Evolutionary conservation across 2,329 filamentous ascomycete genomes (phyloP).

Genomic region (Sarocladiaceae sp.): DNA sequence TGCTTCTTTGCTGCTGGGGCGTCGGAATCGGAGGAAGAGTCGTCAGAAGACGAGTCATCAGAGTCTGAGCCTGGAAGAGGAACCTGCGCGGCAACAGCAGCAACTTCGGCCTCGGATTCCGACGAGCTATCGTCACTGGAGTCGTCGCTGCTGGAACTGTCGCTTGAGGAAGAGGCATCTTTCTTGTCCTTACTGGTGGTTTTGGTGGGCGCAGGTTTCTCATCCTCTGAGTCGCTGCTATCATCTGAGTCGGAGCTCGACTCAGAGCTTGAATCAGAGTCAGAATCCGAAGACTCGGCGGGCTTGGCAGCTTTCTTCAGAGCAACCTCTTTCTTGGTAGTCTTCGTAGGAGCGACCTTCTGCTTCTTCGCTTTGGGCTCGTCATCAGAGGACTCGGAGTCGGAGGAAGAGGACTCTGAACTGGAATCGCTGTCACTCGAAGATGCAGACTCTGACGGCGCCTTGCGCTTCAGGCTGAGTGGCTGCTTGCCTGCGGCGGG

Average conservation of each 20-base stretch:
- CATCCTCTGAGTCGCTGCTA: slow-evolving; percentile 28
- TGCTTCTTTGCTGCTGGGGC: slow-evolving; percentile 5
- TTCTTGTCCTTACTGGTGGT: too few species aligned
- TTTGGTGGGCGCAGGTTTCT: too few species aligned
- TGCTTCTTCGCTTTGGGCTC: slow-evolving; percentile 48
- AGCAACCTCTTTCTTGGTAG: slow-evolving; percentile 12
- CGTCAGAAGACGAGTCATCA: slow-evolving; percentile 22
- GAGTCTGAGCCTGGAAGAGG: slow-evolving; percentile 28
- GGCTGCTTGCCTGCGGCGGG: slow-evolving; percentile 12
- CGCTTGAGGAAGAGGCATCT: slow-evolving; percentile 26
- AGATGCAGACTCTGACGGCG: slow-evolving; percentile 22
- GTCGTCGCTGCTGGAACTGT: slow-evolving; percentile 20
- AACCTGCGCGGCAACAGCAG: slow-evolving; percentile 24
- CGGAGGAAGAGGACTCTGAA: slow-evolving; percentile 36
- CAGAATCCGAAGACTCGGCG: slow-evolving; percentile 14
- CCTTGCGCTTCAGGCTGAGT: slow-evolving; percentile 34
- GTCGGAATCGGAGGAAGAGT: slow-evolving; percentile 15
- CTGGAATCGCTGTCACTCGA: too few species aligned
- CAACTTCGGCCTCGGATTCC: slow-evolving; percentile 22
- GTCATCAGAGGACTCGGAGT: slow-evolving; percentile 30
- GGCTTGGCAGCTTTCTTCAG: slow-evolving; percentile 8
- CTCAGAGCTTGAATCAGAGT: slow-evolving; percentile 17
- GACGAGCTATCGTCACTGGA: slow-evolving; percentile 20
- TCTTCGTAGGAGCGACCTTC: slow-evolving; percentile 27
- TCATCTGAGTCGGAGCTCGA: slow-evolving; percentile 23